Base-by-base conservation (phyloP, 441 rosid species). In the Raphanus hybrid region DNA sequence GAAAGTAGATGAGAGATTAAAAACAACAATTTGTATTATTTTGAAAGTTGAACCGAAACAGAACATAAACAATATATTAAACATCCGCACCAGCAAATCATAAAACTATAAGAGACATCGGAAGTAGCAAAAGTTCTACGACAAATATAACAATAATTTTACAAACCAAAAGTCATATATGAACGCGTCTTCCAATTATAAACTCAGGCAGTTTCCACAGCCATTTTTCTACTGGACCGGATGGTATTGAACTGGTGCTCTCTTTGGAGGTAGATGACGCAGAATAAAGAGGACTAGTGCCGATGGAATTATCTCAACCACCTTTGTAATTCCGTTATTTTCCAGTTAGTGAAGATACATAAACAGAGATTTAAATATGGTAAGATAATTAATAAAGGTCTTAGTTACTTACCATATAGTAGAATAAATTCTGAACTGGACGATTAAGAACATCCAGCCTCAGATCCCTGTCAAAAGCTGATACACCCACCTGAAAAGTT, bases 291-390 rank as follows among this genome's bases (percentile, higher is more conserved):
- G 86, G 55, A 89, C 93, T 23, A 90, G 81, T 39, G 93, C 89
- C 0, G 92, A 89, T 80, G 95, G 95, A 39, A 89, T 90, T 76
- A 89, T 87, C 86, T 90, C 95, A 27, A 85, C 91, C 41, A 90
- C 78, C 93, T 90, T 90, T 90, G 92, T 54, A 16, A 16, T 12
- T 8, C n/a, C 23, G 11, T 8, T 60, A 9, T 32, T 65, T 9
- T n/a, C 5, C 39, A 16, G 45, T 75, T 37, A 70, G 20, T 39
- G 61, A 65, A 66, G 66, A 45, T 8, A 35, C 32, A 48, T 11
- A 58, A 26, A 23, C 39, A 64, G 5, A 67, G 16, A 48, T 6
- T 16, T 15, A 52, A 2, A 52, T 52, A 15, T 52, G 20, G 58
- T 52, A 14, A 27, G 18, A n/a, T 14, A 55, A 48, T 1, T 11